phyloP scores from a whole-genome alignment of 805 yeast species.

The Trichomonascus vanleenenianus region DNA sequence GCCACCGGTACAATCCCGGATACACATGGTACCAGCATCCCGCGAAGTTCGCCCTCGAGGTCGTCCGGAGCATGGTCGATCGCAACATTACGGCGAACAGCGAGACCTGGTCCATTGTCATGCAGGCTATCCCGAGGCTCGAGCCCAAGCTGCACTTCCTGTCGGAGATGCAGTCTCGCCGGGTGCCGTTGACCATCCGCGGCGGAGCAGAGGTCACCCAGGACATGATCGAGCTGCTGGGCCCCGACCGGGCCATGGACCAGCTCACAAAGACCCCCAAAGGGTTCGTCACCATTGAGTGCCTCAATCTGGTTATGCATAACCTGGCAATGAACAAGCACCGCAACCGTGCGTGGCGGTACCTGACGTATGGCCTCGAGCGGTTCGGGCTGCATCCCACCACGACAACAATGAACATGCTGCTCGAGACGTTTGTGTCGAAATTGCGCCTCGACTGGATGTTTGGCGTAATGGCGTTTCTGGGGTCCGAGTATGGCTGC shows the following conservation, averaged over 20 bases:
- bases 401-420: conserved; percentile 12
- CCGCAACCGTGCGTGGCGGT: conserved; percentile 16
- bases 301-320: conserved; percentile 9
- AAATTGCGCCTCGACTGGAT: conserved; percentile 14
- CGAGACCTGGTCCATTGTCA: conserved; percentile 19
- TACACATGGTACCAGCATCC: conserved; percentile 11
- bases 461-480: conserved; percentile 12
- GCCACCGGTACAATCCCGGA: conserved; percentile 3
- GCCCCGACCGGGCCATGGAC: conserved; percentile 12
- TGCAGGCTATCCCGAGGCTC: conserved; percentile 7
- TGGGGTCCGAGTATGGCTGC: conserved; percentile 9
- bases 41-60: conserved; percentile 3
- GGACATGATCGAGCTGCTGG: conserved; percentile 11
- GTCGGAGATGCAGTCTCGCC: conserved; percentile 10
- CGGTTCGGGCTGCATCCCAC: conserved; percentile 7
- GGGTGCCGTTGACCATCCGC: conserved; percentile 11
- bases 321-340: conserved; percentile 7
- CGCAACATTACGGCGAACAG: conserved; percentile 10
- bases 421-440: conserved; percentile 8
- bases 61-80: conserved; percentile 11
- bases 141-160: conserved; percentile 6
- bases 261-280: conserved; percentile 8
- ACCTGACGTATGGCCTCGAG: conserved; percentile 9
- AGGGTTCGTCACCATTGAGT: conserved; percentile 8
- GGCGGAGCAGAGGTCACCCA: conserved; percentile 10